Conservation (phyloP, 1,139 yeast species). For the Diutina catenulata region DNA sequence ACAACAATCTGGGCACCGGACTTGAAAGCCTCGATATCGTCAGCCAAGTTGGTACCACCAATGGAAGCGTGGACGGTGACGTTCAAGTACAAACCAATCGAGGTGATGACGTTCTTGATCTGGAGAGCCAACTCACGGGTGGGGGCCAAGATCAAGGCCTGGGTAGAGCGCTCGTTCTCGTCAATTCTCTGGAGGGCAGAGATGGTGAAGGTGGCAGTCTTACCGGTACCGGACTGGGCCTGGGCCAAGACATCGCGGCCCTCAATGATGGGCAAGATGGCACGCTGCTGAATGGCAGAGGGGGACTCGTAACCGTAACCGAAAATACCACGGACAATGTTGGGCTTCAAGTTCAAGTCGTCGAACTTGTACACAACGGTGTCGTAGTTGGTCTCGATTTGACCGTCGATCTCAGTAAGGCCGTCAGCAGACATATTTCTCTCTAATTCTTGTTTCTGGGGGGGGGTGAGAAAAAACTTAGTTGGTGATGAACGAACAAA, state of each 20-base stretch:
- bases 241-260: conserved; percentile 97
- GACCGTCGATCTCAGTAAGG: conserved; percentile 5
- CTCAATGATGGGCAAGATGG: conserved; percentile 90
- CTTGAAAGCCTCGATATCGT: conserved; percentile 86
- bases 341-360: conserved; percentile 74
- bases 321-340: conserved; percentile 77
- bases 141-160: conserved; percentile 94
- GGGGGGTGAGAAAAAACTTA: not conserved
- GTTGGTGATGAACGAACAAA: not conserved
- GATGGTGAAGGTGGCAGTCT: conserved; percentile 97
- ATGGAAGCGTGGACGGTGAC: conserved; percentile 95
- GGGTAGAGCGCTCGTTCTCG: conserved; percentile 63
- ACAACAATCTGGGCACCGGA: conserved; percentile 93
- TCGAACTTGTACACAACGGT: conserved; percentile 85
- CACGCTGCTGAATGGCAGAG: conserved; percentile 97
- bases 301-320: conserved; percentile 98
- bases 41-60: conserved; percentile 92
- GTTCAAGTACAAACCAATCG: conserved; percentile 88
- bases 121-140: conserved; percentile 98
- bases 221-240: conserved; percentile 99
- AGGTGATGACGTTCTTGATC: conserved; percentile 91
- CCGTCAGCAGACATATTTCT: conserved; percentile 5
- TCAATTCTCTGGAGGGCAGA: conserved; percentile 93
- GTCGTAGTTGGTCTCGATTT: conserved; percentile 89
- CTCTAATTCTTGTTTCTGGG: too few species aligned